Evolutionary conservation across 164 flowering plant species (phyloP).

Genomic region (Cinnamomum micranthum): DNA sequence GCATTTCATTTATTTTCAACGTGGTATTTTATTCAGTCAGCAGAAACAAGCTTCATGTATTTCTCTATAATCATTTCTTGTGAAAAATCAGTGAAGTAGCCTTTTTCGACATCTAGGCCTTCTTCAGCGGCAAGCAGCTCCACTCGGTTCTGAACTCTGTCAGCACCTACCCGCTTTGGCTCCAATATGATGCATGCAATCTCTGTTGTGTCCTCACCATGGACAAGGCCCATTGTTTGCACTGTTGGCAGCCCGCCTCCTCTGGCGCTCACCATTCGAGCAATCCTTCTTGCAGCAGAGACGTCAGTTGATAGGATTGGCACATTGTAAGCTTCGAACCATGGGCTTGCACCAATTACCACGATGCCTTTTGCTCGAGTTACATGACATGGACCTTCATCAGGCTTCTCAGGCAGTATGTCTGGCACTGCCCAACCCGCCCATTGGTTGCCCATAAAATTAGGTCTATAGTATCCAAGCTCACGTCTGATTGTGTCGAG

Average conservation of each 20-base stretch:
- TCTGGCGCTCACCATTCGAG: slow-evolving; percentile 62
- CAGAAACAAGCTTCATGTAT: slow-evolving; percentile 11
- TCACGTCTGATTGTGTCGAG: slow-evolving; percentile 59
- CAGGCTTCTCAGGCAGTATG: slow-evolving; percentile 41
- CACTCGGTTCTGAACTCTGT: slow-evolving; percentile 52
- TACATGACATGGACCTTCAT: slow-evolving; percentile 50
- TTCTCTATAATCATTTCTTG: slow-evolving; percentile 31
- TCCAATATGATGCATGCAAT: slow-evolving; percentile 72
- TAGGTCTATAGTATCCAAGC: slow-evolving; percentile 62
- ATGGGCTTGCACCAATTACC: slow-evolving; percentile 60
- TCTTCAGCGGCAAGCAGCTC: slow-evolving; percentile 59
- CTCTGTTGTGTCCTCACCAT: slow-evolving; percentile 63
- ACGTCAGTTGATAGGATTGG: slow-evolving; percentile 60
- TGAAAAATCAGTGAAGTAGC: slow-evolving; percentile 68
- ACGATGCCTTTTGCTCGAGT: slow-evolving; percentile 44
- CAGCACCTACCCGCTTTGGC: slow-evolving; percentile 64
- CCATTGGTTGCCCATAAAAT: slow-evolving; percentile 59
- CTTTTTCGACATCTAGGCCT: slow-evolving; percentile 63
- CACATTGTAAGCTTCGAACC: slow-evolving; percentile 63
- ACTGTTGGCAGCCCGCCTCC: slow-evolving; percentile 82
- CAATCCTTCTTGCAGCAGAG: slow-evolving; percentile 42
- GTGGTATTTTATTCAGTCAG: not conserved
- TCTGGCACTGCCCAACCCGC: slow-evolving; percentile 50
- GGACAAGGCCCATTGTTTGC: slow-evolving; percentile 64
- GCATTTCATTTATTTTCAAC: not conserved